phyloP scores from a whole-genome alignment of 257 asterid species.

The Coffea canephora region DNA sequence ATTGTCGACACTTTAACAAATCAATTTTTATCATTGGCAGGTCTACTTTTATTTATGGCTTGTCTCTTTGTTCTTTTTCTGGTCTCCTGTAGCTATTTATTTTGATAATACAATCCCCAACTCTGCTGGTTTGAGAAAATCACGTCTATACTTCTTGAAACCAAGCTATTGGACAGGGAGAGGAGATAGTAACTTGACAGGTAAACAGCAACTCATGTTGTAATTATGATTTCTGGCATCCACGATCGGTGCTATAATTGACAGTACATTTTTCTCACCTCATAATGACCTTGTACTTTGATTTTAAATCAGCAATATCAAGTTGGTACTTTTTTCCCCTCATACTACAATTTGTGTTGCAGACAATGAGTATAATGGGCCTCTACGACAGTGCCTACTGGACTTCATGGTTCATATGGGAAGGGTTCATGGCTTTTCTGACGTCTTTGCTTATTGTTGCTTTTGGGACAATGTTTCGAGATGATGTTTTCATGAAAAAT shows the following conservation, averaged over 20 bases:
- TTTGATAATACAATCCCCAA: no score
- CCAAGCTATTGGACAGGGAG: no score
- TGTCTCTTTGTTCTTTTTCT: conserved; percentile 21
- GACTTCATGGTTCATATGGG: conserved; percentile 44
- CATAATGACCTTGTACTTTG: background rate
- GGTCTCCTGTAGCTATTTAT: no score
- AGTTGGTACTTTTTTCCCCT: background rate
- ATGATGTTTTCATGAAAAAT: conserved; percentile 32
- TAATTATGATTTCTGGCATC: background rate
- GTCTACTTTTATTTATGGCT: conserved; percentile 29
- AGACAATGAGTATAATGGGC: conserved; percentile 48
- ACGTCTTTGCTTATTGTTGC: conserved; percentile 31
- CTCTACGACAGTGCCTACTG: conserved; percentile 46
- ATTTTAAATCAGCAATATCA: background rate
- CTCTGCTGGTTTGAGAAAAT: no score
- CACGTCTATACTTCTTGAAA: no score
- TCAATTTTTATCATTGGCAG: no score
- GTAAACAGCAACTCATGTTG: background rate
- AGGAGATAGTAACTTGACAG: conserved; percentile 20
- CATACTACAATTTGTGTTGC: conserved; percentile 7
- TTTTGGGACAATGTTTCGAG: conserved; percentile 34
- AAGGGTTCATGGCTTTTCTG: conserved; percentile 34
- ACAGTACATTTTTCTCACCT: background rate
- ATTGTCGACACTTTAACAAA: no score
- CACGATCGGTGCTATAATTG: background rate